These are phyloP conservation scores for Crithidia bombi DNA, from an alignment of 208 protist genomes.

Conservation along the genomic window DNA sequence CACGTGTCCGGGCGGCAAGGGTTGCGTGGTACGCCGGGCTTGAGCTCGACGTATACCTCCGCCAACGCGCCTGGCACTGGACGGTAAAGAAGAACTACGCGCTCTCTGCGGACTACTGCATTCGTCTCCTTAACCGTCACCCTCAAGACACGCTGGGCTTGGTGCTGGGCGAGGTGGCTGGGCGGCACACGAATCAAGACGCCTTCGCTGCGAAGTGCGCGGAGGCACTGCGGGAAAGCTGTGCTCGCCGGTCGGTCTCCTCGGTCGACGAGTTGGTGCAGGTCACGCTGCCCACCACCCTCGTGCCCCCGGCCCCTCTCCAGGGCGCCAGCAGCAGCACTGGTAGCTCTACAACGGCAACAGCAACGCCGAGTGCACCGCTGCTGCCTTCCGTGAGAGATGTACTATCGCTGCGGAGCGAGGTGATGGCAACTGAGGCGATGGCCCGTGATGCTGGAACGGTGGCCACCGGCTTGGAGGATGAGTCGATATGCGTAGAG, in stretches of 20 bases:
- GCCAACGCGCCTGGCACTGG: conserved; percentile 73
- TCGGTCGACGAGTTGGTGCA: conserved; percentile 24
- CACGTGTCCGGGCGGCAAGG: conserved; percentile 43
- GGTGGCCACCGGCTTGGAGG: conserved; percentile 2
- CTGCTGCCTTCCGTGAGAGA: conserved; percentile 20
- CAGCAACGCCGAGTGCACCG: background rate
- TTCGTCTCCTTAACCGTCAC: conserved; percentile 74
- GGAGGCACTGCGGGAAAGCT: conserved; percentile 54
- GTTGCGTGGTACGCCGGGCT: conserved; percentile 38
- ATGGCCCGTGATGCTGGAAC: background rate
- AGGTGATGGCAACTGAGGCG: conserved; percentile 7
- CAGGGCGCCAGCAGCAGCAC: no score
- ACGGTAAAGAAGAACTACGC: conserved; percentile 58
- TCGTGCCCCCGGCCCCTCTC: background rate
- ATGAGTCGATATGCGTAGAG: conserved; percentile 28
- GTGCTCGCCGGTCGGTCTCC: conserved; percentile 35
- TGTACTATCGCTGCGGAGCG: conserved; percentile 19
- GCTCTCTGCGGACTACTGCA: conserved; percentile 82
- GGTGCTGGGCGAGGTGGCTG: conserved; percentile 65
- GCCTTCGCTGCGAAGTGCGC: conserved; percentile 61
- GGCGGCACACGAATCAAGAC: conserved; percentile 49
- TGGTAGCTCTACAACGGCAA: background rate
- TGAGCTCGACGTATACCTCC: conserved; percentile 71
- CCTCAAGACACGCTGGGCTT: conserved; percentile 60
- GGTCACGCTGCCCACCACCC: background rate